Conservation (phyloP, 2,329 filamentous ascomycete species). For the Pyrenochaeta sp. region DNA sequence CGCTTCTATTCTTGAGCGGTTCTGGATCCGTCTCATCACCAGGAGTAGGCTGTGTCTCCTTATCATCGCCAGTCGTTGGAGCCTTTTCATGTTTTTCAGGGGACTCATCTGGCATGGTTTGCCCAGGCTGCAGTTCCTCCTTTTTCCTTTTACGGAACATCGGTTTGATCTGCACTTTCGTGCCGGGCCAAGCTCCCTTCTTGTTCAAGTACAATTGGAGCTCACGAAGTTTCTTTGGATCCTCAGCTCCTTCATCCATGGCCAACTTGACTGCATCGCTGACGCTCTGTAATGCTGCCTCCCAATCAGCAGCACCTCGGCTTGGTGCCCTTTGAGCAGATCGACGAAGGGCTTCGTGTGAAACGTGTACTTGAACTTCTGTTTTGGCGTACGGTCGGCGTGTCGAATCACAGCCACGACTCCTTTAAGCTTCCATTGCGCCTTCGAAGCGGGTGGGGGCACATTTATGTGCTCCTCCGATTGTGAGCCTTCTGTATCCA, state of each 20-base stretch:
- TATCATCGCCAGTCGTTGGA: slow-evolving; percentile 24
- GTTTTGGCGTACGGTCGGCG: slow-evolving; percentile 96
- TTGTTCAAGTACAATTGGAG: slow-evolving; percentile 88
- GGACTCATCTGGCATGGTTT: slow-evolving; percentile 39
- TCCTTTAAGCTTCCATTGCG: slow-evolving; percentile 97
- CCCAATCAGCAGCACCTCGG: slow-evolving; percentile 95
- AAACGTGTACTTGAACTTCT: slow-evolving; percentile 99
- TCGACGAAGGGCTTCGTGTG: slow-evolving; percentile 97
- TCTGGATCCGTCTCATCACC: slow-evolving; percentile 24
- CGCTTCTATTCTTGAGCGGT: slow-evolving; percentile 60
- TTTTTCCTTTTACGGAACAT: slow-evolving; percentile 94
- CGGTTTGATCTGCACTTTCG: slow-evolving; percentile 98
- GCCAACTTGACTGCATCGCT: slow-evolving; percentile 86
- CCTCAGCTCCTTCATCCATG: slow-evolving; percentile 80
- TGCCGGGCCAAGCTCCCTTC: slow-evolving; percentile 93
- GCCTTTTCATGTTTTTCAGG: slow-evolving; percentile 33
- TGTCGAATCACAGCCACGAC: slow-evolving; percentile 97
- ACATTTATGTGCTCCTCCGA: slow-evolving; percentile 47
- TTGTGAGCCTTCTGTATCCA: slow-evolving; percentile 35
- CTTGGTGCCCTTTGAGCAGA: slow-evolving; percentile 91
- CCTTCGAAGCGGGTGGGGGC: slow-evolving; percentile 72
- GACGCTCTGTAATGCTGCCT: slow-evolving; percentile 87
- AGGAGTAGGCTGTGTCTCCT: slow-evolving; percentile 31
- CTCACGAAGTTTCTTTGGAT: slow-evolving; percentile 83
- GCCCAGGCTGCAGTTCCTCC: slow-evolving; percentile 60